Percentiles rank a stretch among this genome's conserved stretches.
Conservation (phyloP, 768 basidiomycete species). For the Krasilnikovozyma curviuscula region DNA sequence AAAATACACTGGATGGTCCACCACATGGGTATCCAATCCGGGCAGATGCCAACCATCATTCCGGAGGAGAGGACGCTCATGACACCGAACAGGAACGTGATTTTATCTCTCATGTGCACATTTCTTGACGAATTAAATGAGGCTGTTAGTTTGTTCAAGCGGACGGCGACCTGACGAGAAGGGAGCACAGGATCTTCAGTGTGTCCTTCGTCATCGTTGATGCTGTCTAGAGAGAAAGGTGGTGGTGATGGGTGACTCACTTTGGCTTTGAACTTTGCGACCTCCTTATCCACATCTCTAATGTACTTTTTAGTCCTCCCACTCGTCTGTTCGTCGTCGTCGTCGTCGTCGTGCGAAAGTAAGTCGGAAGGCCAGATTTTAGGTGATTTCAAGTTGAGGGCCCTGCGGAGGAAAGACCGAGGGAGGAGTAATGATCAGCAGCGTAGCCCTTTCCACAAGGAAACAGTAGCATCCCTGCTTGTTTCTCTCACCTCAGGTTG, state of each 20-base stretch:
- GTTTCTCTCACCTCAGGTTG: slow-evolving; percentile 21
- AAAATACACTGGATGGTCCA: slow-evolving; percentile 48
- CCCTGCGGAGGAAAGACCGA: background rate
- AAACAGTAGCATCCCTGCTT: background rate
- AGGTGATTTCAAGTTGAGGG: slow-evolving; percentile 6
- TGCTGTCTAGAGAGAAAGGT: no score
- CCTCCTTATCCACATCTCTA: slow-evolving; percentile 5
- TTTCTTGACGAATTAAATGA: slow-evolving; percentile 71
- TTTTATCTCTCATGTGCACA: slow-evolving; percentile 26
- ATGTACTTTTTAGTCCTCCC: background rate
- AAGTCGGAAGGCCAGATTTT: slow-evolving; percentile 4
- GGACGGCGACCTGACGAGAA: slow-evolving; percentile 44
- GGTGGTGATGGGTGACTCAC: background rate
- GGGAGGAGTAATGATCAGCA: background rate
- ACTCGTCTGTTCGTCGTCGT: background rate
- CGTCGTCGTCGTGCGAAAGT: background rate
- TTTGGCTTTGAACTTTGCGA: slow-evolving; percentile 9
- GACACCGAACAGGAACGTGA: slow-evolving; percentile 81
- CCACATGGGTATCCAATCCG: slow-evolving; percentile 40
- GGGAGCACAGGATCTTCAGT: no score
- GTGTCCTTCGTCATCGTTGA: no score
- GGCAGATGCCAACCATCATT: slow-evolving; percentile 68
- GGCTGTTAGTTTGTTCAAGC: slow-evolving; percentile 53
- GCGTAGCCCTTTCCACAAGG: no score
- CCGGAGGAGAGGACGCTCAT: slow-evolving; percentile 70